These are phyloP conservation scores for Candida cerambycidarum DNA, from an alignment of 805 yeast species.

Conservation along the genomic window DNA sequence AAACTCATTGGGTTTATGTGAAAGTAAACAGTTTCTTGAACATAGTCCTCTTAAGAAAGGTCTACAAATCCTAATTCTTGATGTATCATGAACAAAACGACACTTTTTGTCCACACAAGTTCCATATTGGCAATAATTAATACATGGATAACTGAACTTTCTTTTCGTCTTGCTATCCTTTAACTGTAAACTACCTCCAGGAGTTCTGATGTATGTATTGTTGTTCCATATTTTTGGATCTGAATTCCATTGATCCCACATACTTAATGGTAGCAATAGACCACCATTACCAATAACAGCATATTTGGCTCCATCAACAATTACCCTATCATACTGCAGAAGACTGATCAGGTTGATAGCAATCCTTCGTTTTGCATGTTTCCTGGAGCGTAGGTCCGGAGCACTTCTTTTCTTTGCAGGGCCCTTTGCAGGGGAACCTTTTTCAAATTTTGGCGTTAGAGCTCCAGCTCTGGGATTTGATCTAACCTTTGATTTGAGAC, in stretches of 20 bases:
- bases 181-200: too few relatives aligned
- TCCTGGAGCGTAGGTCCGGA: too few relatives aligned
- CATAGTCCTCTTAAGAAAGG: slow-evolving; percentile 50
- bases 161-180: too few relatives aligned
- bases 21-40: slow-evolving; percentile 48
- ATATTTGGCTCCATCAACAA: slow-evolving; percentile 42
- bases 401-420: too few relatives aligned
- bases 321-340: slow-evolving; percentile 49
- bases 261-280: slow-evolving; percentile 13
- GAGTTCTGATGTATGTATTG: background rate
- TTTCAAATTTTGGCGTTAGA: too few relatives aligned
- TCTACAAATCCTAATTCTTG: slow-evolving; percentile 56
- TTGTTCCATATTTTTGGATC: too few relatives aligned
- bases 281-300: slow-evolving; percentile 43
- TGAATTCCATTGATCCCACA: background rate
- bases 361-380: too few relatives aligned
- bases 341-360: too few relatives aligned
- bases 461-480: too few relatives aligned
- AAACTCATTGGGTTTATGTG: slow-evolving; percentile 57
- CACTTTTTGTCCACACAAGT: slow-evolving; percentile 57
- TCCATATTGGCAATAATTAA: slow-evolving; percentile 38
- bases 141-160: background rate
- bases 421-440: too few relatives aligned
- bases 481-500: too few relatives aligned
- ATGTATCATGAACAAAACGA: slow-evolving; percentile 50